Evolutionary conservation across 495 filamentous ascomycete species (phyloP).

Genomic region (Penicillium macrosclerotiorum): DNA sequence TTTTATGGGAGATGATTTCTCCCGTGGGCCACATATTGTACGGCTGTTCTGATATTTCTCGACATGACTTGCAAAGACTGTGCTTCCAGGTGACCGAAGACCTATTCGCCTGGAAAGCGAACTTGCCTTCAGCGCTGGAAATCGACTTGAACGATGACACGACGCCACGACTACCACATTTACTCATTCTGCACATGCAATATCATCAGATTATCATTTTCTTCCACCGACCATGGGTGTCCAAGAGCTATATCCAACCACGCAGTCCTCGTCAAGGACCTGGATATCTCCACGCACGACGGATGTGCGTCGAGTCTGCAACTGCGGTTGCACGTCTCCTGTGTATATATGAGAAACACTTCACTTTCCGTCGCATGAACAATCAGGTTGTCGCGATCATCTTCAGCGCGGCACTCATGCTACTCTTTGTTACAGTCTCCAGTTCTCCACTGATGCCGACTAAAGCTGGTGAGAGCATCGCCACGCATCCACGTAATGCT

Average conservation of each 20-base stretch:
- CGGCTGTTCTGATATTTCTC: constrained; percentile 44
- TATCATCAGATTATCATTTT: constrained; percentile 53
- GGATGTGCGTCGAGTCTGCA: constrained; percentile 49
- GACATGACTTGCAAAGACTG: constrained; percentile 45
- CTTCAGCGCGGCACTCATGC: constrained; percentile 50
- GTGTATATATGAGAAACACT: constrained; percentile 48
- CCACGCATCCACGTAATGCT: constrained; percentile 25
- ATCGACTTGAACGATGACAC: constrained; percentile 40
- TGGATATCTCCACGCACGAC: constrained; percentile 46
- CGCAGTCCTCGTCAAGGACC: constrained; percentile 42
- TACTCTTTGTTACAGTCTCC: constrained; percentile 47
- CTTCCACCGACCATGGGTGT: constrained; percentile 50
- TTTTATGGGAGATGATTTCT: constrained; percentile 50
- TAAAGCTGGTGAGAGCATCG: constrained; percentile 21
- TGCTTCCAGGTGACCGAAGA: constrained; percentile 43
- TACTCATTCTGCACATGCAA: constrained; percentile 53
- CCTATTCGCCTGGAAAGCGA: constrained; percentile 47
- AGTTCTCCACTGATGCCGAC: constrained; percentile 27
- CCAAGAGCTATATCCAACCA: constrained; percentile 48
- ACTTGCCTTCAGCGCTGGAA: constrained; percentile 39
- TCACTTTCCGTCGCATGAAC: constrained; percentile 50
- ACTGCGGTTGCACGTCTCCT: constrained; percentile 44
- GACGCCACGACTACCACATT: constrained; percentile 41
- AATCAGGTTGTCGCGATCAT: constrained; percentile 51
- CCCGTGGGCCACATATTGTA: constrained; percentile 51